phyloP scores from a whole-genome alignment of 2,329 filamentous ascomycete species.

The Clarireedia sp. region DNA sequence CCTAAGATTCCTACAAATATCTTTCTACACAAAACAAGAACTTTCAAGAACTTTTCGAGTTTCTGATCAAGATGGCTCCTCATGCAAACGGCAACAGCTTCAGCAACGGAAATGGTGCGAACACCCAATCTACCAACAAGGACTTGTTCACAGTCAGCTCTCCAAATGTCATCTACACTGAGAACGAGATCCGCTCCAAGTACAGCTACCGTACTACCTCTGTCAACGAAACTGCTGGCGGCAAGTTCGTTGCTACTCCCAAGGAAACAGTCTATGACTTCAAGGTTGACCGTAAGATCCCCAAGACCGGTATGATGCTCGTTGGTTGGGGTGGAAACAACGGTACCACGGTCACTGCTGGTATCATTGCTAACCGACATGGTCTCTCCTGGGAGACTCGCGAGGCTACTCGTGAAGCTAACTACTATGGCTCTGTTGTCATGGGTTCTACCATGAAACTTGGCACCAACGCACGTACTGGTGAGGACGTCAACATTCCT shows the following conservation, averaged over 20 bases:
- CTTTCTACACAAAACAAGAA: constrained; percentile 8
- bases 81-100: constrained; percentile 64
- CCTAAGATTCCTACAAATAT: neutral
- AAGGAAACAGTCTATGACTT: constrained; percentile 92
- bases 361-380: constrained; percentile 91
- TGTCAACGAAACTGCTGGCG: constrained; percentile 59
- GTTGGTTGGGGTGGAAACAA: constrained; percentile 99
- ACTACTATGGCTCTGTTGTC: constrained; percentile 97
- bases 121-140: constrained; percentile 34
- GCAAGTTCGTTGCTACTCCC: constrained; percentile 75
- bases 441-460: constrained; percentile 98
- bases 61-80: constrained; percentile 67
- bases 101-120: constrained; percentile 52
- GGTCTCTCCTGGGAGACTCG: constrained; percentile 87
- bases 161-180: constrained; percentile 86
- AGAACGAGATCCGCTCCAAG: constrained; percentile 80
- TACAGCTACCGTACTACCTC: constrained; percentile 95
- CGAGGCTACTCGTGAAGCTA: constrained; percentile 74
- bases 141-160: constrained; percentile 81
- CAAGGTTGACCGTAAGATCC: constrained; percentile 90
- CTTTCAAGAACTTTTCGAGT: constrained; percentile 8
- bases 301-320: constrained; percentile 93
- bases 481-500: constrained; percentile 88
- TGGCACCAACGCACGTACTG: constrained; percentile 75
- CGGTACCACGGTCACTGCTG: constrained; percentile 91